Conservation (phyloP, 768 basidiomycete species). For the Leccinum aurantiacum region DNA sequence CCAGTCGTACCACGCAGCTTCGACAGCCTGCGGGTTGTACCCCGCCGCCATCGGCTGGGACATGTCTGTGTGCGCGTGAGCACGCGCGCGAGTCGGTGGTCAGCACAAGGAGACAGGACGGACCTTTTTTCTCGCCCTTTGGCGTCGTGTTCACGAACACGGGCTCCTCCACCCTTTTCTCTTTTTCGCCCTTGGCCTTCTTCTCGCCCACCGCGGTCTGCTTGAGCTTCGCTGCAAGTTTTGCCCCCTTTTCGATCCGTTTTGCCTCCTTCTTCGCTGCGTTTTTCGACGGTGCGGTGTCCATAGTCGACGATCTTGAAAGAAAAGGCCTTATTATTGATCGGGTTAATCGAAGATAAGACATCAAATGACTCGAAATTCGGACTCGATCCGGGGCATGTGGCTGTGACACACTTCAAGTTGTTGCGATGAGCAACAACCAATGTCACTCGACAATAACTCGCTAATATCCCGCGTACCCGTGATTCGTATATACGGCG, state of each 20-base stretch:
- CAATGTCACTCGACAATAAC: constrained; percentile 53
- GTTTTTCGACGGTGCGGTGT: not conserved
- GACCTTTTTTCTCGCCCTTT: constrained; percentile 92
- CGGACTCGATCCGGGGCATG: no score
- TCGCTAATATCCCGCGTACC: constrained; percentile 61
- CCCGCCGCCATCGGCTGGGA: constrained; percentile 85
- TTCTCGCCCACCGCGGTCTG: constrained; percentile 50
- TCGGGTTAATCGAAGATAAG: no score
- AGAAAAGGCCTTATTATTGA: not conserved
- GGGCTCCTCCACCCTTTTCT: constrained; percentile 65
- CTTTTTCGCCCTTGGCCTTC: constrained; percentile 73
- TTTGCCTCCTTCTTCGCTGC: constrained; percentile 87
- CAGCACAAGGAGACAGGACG: constrained; percentile 4
- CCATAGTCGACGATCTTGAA: not conserved
- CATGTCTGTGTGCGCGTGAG: constrained; percentile 54
- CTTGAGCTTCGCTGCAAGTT: constrained; percentile 65
- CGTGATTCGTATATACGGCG: constrained; percentile 82
- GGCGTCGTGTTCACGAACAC: constrained; percentile 90
- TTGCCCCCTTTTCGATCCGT: constrained; percentile 74
- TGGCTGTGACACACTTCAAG: no score
- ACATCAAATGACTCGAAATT: no score
- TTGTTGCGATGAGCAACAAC: no score
- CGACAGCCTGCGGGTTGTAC: constrained; percentile 94
- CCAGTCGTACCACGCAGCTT: constrained; percentile 98
- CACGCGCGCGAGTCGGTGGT: not conserved